A percentile compares a stretch with the other conserved stretches of the same genome.
These are phyloP conservation scores for Ustilago hordei DNA, from an alignment of 1,284 basidiomycete genomes.

Conservation along the genomic window DNA sequence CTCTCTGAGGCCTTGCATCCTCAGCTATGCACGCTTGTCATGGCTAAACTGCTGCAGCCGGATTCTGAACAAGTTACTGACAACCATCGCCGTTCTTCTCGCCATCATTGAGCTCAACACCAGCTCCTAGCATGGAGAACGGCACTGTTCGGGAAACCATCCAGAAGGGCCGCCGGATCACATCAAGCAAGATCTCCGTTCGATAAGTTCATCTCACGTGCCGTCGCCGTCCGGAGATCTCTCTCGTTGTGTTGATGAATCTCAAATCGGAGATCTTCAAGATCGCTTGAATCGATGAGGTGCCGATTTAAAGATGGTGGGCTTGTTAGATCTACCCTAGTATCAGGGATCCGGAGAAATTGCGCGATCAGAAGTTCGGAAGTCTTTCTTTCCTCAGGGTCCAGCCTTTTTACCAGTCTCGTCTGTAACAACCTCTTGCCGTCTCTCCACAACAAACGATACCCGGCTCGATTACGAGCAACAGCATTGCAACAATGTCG, in stretches of 20 bases:
- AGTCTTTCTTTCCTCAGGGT: constrained; percentile 1
- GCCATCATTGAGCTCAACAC: background rate
- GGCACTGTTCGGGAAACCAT: background rate
- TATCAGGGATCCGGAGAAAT: background rate
- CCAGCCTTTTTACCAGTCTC: constrained; percentile 2
- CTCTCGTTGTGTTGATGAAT: background rate
- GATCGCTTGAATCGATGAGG: constrained; percentile 55
- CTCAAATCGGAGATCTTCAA: constrained; percentile 17
- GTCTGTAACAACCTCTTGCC: background rate
- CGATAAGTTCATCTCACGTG: constrained; percentile 9
- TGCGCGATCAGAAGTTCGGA: constrained; percentile 3
- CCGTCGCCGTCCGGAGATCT: constrained; percentile 36
- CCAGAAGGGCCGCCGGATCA: background rate
- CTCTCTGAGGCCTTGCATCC: too few species aligned
- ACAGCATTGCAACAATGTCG: constrained; percentile 19
- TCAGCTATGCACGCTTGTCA: too few species aligned
- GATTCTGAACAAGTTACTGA: background rate
- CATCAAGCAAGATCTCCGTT: constrained; percentile 15
- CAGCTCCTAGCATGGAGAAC: background rate
- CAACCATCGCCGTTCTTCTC: background rate
- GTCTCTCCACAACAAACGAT: background rate
- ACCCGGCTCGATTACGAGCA: background rate
- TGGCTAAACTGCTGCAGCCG: background rate
- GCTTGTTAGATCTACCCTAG: constrained; percentile 71
- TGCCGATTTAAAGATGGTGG: constrained; percentile 71